A percentile compares a stretch with the other conserved stretches of the same genome.
These are phyloP conservation scores for Debaryomyces maramus DNA, from an alignment of 805 yeast genomes.

Conservation along the genomic window DNA sequence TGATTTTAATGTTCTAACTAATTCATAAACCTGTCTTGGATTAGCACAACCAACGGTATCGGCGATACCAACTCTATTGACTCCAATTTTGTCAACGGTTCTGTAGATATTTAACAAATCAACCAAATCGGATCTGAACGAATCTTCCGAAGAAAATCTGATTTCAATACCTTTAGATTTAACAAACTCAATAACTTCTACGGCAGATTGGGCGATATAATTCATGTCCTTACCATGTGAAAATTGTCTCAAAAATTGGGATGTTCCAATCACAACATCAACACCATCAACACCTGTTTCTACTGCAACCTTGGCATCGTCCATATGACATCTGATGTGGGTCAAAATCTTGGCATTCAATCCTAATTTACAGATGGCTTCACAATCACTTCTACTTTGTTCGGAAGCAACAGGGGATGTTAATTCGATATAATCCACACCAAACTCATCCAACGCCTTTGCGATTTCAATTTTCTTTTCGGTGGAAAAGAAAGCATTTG, in stretches of 20 bases:
- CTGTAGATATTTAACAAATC: conserved; percentile 93
- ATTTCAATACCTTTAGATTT: conserved; percentile 96
- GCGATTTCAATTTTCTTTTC: conserved; percentile 97
- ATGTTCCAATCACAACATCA: conserved; percentile 96
- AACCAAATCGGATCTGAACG: conserved; percentile 94
- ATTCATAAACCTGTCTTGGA: conserved; percentile 98
- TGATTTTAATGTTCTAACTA: conserved; percentile 87
- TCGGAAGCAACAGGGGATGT: conserved; percentile 98
- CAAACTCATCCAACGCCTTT: conserved; percentile 94
- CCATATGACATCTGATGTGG: conserved; percentile 98
- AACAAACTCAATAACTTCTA: conserved; percentile 96
- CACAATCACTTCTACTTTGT: conserved; percentile 90
- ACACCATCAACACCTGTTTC: conserved; percentile 99
- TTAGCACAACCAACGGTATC: conserved; percentile 99
- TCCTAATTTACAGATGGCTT: conserved; percentile 96
- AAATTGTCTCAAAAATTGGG: conserved; percentile 89
- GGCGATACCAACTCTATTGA: conserved; percentile 98
- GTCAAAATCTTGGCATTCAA: conserved; percentile 93
- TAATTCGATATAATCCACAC: conserved; percentile 96
- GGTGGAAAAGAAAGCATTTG: conserved; percentile 92
- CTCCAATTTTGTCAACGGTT: conserved; percentile 96
- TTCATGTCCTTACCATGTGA: conserved; percentile 99
- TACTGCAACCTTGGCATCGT: conserved; percentile 95
- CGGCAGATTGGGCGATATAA: conserved; percentile 92
- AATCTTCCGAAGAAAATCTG: conserved; percentile 95